Evolutionary conservation across 2,329 filamentous ascomycete genomes (phyloP), one percentile per base, ranked within the genome.

Genomic region (Ambrosiella xylebori): DNA sequence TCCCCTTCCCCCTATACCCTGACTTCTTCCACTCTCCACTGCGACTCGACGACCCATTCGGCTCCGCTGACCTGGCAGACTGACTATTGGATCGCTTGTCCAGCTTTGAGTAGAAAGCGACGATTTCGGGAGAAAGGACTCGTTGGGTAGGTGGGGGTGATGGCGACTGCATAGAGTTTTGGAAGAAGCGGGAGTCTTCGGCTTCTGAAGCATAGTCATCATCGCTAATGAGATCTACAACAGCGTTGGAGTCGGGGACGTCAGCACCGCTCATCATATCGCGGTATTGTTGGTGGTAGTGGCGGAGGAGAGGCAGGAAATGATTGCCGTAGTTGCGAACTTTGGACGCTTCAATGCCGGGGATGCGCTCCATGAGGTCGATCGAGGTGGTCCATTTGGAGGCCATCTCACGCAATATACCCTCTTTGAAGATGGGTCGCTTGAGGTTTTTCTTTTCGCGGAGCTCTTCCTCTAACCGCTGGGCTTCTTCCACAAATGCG

Each of bases 331-430:
- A 81, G 1, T 73, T 71, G 50, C 73, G 66, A 27, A 88, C 82
- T 65, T 81, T 84, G 35, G 81, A 78, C 1, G 66, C 62, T 57
- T 84, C 76, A 59, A 90, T 83, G 8, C 76, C 78, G 0, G 75
- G 75, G 54, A 91, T 85, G 7, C 69, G 68, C 38, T 70, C 71
- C 80, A 93, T 85, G 59, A 80, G 72, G 13, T 78, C 75, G 8
- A 80, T 64, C 7, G 74, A 79, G 7, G 72, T 74, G 0, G 85
- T 86, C 74, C 85, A 85, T 39, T 74, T 69, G 54, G 88, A 79
- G 11, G 79, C 83, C 84, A 93, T 90, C 63, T 84, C 78, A 40
- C 82, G 79, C 55, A 89, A 76, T 12, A 87, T 75, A 19, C 74
- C 75, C 61, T 88, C 83, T 0, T 80, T 82, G 66, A 93, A 93